A percentile compares a stretch with the other conserved stretches of the same genome.
Conservation (phyloP, 2,329 filamentous ascomycete genomes). For the Herpotrichia juniperi region DNA sequence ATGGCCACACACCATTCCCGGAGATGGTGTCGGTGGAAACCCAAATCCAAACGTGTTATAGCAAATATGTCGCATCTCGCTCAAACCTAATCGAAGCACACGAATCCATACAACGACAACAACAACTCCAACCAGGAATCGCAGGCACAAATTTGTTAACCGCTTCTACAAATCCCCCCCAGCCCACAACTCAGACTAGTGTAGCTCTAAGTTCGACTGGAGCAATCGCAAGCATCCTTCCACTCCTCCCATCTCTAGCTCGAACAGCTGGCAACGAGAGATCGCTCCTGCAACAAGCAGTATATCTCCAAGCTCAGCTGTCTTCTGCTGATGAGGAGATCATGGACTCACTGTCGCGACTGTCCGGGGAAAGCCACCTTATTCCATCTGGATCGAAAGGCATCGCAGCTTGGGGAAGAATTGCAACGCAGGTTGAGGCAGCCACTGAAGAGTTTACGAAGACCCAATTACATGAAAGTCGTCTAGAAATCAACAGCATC, state of each 20-base stretch:
- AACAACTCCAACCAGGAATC: neutral
- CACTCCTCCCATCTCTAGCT: constrained; percentile 36
- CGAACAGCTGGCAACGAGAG: constrained; percentile 33
- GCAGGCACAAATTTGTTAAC: neutral
- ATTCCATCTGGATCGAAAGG: constrained; percentile 38
- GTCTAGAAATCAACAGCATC: constrained; percentile 30
- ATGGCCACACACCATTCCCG: neutral
- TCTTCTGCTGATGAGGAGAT: constrained; percentile 35
- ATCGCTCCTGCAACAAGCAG: constrained; percentile 39
- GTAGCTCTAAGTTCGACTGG: neutral
- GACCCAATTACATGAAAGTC: constrained; percentile 25
- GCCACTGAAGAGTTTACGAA: constrained; percentile 24
- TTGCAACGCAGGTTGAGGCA: constrained; percentile 26
- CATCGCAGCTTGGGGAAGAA: constrained; percentile 31
- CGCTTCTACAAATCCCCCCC: constrained; percentile 1
- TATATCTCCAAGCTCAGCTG: constrained; percentile 42
- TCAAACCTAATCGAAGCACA: constrained; percentile 26
- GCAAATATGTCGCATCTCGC: constrained; percentile 36
- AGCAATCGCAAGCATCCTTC: constrained; percentile 33
- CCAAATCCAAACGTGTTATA: constrained; percentile 35
- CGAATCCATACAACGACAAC: constrained; percentile 23
- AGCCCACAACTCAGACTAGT: neutral
- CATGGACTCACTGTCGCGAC: constrained; percentile 33
- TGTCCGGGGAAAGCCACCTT: constrained; percentile 48
- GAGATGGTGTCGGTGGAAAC: constrained; percentile 29